A percentile compares a stretch with the other conserved stretches of the same genome.
Evolutionary conservation across 345 rosid genomes (phyloP).

Genomic region (Gynandropsis gynandra): DNA sequence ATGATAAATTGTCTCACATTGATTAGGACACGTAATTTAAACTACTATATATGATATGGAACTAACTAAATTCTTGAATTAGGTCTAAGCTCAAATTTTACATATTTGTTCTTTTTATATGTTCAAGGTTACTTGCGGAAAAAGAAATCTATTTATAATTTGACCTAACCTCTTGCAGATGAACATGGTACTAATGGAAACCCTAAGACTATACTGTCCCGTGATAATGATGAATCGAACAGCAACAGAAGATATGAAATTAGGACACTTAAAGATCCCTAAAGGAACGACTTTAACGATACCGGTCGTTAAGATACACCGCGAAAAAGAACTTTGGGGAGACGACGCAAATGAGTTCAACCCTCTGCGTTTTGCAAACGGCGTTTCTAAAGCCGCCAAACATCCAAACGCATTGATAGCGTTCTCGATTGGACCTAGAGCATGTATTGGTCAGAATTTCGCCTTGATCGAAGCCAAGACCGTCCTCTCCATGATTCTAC

Average conservation of each 20-base stretch:
- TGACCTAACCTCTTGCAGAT: constrained; percentile 22
- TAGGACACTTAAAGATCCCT: constrained; percentile 37
- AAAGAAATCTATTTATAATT: background rate
- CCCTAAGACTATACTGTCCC: constrained; percentile 44
- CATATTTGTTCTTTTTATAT: too few relatives aligned
- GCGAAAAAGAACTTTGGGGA: constrained; percentile 40
- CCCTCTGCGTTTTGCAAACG: constrained; percentile 33
- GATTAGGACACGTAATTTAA: too few relatives aligned
- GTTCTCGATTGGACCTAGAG: constrained; percentile 44
- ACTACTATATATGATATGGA: too few relatives aligned
- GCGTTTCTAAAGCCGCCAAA: constrained; percentile 29
- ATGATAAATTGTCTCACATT: too few relatives aligned
- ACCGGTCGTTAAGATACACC: constrained; percentile 26
- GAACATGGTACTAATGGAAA: constrained; percentile 46
- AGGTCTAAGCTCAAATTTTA: too few relatives aligned
- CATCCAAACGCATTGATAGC: constrained; percentile 39
- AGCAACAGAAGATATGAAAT: constrained; percentile 31
- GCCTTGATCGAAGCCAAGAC: constrained; percentile 36
- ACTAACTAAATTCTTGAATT: too few relatives aligned
- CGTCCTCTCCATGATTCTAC: constrained; percentile 33
- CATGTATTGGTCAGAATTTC: constrained; percentile 49
- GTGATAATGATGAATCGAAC: constrained; percentile 22
- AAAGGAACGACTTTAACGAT: constrained; percentile 26
- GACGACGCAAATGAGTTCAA: constrained; percentile 52
- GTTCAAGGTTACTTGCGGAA: too few relatives aligned